Conservation (phyloP, 1,284 basidiomycete species). For the Vanrija pseudolonga region DNA sequence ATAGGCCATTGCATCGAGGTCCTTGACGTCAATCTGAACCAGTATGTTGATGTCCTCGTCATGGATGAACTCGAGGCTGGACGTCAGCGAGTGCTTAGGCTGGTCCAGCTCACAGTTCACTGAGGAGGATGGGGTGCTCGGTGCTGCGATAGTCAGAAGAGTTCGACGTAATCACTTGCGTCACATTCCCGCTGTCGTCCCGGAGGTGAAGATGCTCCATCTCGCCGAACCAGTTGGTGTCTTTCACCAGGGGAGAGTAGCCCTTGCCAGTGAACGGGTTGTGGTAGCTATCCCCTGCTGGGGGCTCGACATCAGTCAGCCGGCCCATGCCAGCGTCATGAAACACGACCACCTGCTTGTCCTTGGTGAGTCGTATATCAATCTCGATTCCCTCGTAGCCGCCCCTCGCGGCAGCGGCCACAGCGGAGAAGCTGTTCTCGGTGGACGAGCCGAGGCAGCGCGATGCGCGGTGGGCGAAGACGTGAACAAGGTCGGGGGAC, state of each 20-base stretch:
- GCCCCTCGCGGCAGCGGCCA: not conserved
- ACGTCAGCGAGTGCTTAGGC: no score
- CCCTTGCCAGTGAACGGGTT: slow-evolving; percentile 5
- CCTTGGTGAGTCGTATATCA: not conserved
- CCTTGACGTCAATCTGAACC: slow-evolving; percentile 80
- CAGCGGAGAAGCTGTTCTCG: not conserved
- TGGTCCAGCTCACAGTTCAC: no score
- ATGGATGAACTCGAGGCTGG: not conserved
- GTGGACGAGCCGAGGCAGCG: no score
- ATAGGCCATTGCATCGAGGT: slow-evolving; percentile 78
- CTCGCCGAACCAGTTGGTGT: not conserved
- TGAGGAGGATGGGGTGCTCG: no score
- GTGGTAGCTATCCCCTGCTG: not conserved
- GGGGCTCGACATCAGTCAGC: not conserved
- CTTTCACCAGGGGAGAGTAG: slow-evolving; percentile 1
- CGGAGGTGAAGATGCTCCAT: slow-evolving; percentile 3
- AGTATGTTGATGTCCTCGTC: slow-evolving; percentile 46
- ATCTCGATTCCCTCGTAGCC: slow-evolving; percentile 2
- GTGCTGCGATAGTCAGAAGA: no score
- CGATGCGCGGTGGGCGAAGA: no score
- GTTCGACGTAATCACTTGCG: no score
- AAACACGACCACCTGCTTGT: not conserved
- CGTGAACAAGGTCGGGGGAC: no score
- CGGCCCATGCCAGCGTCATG: slow-evolving; percentile 2
- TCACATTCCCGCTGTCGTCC: not conserved